Percentiles rank a stretch among this genome's conserved stretches.
Evolutionary conservation across 441 rosid species (phyloP).

Genomic region (Populus hybrid): DNA sequence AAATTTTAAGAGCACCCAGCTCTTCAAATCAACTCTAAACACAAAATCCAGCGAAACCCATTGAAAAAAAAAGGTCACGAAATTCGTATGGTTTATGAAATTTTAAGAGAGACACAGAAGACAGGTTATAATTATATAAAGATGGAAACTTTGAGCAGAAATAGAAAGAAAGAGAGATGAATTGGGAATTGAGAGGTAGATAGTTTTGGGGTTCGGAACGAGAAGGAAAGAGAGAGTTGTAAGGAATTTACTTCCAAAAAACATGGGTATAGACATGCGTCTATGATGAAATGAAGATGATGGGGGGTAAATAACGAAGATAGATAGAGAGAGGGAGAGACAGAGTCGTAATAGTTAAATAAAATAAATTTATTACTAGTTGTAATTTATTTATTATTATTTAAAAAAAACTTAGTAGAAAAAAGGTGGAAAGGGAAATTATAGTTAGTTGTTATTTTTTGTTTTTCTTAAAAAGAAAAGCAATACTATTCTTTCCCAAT

Average conservation of each 20-base stretch:
- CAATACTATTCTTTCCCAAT: too few relatives aligned
- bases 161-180: background rate
- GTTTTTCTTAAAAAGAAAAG: too few relatives aligned
- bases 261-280: background rate
- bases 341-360: background rate
- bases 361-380: background rate
- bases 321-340: background rate
- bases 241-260: background rate
- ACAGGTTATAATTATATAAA: background rate
- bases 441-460: background rate
- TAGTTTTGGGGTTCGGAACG: background rate
- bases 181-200: background rate
- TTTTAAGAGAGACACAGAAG: background rate
- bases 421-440: background rate
- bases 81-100: background rate
- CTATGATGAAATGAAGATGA: background rate
- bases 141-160: background rate
- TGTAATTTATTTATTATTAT: background rate
- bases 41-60: conserved; percentile 3
- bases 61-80: background rate
- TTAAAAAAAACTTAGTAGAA: too few relatives aligned
- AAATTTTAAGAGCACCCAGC: background rate
- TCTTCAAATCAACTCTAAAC: background rate
- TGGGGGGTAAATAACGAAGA: background rate
- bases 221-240: background rate